Base-by-base conservation (phyloP, 352 stramenopile genomes). In the Globisporangium carolinianum region DNA sequence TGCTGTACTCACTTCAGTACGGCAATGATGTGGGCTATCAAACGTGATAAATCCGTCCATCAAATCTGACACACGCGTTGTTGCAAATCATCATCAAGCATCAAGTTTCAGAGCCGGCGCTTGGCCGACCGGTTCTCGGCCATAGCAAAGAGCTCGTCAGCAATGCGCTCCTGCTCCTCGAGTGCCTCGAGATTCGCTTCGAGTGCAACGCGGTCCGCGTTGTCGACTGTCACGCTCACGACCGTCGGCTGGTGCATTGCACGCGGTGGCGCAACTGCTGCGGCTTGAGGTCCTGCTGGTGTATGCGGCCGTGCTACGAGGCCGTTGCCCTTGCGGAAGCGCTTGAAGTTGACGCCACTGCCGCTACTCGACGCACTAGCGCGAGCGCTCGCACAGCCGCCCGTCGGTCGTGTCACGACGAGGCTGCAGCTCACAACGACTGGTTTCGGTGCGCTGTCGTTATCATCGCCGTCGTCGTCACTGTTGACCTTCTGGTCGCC, bases 121-220 rank as follows among this genome's bases (percentile, higher is more conserved):
- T 61, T 71, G 39, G 55, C 61, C 18, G 61, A 69, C 61, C 77
- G 70, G 54, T 85, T 79, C 69, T 93, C 83, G 8, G 73, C 76
- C 73, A 91, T 85, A 9, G 79, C 77, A 65, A 95, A 94, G 15
- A 95, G 62, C 41, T 91, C 82, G 50, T 95, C 83, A 1, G 86
- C 86, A 46, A 95, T 86, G 11, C 86, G 73, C 51, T 95, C 86
- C 68, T 92, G 83, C 59, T 83, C 80, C 61, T 95, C 81, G 60
- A 89, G 66, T 5, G 61, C 76, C 37, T 87, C 78, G 6, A 91
- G 48, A n/a, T 83, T 75, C 55, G 86, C 67, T 37, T 85, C 73
- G 46, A 83, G 61, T n/a, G 66, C 71, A 37, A 78, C 65, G 9
- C 72, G 70, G 6, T 87, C 79, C 11, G 71, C 68, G 24, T 88